phyloP scores from a whole-genome alignment of 148 eudicot genomes.

The Camellia japonica region DNA sequence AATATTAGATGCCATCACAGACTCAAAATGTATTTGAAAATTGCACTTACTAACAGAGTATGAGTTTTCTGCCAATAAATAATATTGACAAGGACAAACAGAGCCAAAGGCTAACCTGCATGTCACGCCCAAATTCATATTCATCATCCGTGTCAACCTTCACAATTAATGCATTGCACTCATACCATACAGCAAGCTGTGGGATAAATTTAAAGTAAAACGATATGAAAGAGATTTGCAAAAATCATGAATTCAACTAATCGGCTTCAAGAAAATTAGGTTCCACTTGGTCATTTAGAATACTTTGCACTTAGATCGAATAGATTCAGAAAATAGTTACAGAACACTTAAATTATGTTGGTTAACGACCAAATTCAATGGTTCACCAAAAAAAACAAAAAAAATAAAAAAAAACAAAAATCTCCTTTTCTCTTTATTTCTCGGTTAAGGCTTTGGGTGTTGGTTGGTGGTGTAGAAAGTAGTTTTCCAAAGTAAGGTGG shows the following conservation, averaged over 20 bases:
- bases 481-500: too few species aligned
- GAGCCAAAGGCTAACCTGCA: constrained; percentile 61
- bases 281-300: not conserved
- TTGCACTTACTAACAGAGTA: not conserved
- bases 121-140: constrained; percentile 88
- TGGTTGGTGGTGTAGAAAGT: too few species aligned
- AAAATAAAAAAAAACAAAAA: too few species aligned
- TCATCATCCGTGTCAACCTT: constrained; percentile 98
- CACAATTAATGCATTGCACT: constrained; percentile 66
- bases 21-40: not conserved
- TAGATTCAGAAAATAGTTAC: not conserved
- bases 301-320: not conserved
- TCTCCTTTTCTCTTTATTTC: too few species aligned
- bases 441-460: too few species aligned
- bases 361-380: not conserved
- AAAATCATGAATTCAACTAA: constrained; percentile 10
- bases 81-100: not conserved
- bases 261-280: not conserved
- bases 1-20: not conserved
- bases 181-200: constrained; percentile 95
- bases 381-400: not conserved
- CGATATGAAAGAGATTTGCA: not conserved
- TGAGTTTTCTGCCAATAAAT: not conserved
- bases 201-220: constrained; percentile 15
- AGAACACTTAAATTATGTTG: not conserved